Conservation (phyloP, 2,329 filamentous ascomycete genomes). For the Elsinoe necatrix region DNA sequence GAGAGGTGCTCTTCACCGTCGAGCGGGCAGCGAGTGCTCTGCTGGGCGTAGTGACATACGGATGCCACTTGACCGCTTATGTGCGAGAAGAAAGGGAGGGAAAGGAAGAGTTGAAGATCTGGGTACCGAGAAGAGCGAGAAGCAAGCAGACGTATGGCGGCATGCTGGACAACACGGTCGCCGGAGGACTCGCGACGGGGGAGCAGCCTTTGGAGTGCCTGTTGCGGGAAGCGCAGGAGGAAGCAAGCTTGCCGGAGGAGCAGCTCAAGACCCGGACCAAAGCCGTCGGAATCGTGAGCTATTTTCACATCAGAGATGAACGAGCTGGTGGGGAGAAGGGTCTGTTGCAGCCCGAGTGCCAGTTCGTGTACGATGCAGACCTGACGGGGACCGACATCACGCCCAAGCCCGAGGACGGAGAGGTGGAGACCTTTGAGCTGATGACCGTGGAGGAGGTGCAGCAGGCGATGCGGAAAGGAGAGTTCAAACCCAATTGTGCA, state of each 20-base stretch:
- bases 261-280: slow-evolving; percentile 55
- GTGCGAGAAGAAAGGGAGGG: slow-evolving; percentile 37
- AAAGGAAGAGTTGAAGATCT: slow-evolving; percentile 59
- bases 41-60: slow-evolving; percentile 69
- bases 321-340: slow-evolving; percentile 71
- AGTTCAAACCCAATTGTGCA: slow-evolving; percentile 91
- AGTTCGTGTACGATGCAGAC: slow-evolving; percentile 86
- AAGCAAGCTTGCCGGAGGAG: slow-evolving; percentile 67
- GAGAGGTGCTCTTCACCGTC: slow-evolving; percentile 60
- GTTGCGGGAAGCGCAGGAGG: slow-evolving; percentile 78
- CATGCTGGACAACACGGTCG: slow-evolving; percentile 94
- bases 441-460: slow-evolving; percentile 69
- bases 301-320: slow-evolving; percentile 70
- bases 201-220: slow-evolving; percentile 75
- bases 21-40: slow-evolving; percentile 68
- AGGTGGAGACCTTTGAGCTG: slow-evolving; percentile 78
- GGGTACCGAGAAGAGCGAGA: slow-evolving; percentile 69
- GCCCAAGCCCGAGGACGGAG: slow-evolving; percentile 73
- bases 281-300: slow-evolving; percentile 65
- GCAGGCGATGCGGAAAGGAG: slow-evolving; percentile 57
- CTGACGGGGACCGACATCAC: slow-evolving; percentile 54
- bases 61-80: slow-evolving; percentile 71
- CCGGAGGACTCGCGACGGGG: slow-evolving; percentile 71
- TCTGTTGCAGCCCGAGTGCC: slow-evolving; percentile 79
- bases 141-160: slow-evolving; percentile 79